These are phyloP conservation scores for Biscutella laevigata DNA, from an alignment of 441 rosid species.

Conservation along the genomic window DNA sequence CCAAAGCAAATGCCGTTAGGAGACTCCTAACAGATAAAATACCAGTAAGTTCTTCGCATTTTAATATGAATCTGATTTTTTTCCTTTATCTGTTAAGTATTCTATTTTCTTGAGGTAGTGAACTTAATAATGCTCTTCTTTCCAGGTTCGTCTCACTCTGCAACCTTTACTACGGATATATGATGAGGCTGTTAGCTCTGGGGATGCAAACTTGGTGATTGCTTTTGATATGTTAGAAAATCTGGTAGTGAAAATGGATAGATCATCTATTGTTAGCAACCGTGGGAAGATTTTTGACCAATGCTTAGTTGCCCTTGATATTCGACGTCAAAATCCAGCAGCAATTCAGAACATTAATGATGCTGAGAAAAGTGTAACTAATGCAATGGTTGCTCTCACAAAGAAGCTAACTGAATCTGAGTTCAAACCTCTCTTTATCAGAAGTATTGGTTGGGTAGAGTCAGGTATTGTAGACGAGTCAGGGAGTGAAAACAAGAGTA, in stretches of 20 bases:
- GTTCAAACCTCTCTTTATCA: slow-evolving; percentile 89
- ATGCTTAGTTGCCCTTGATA: slow-evolving; percentile 82
- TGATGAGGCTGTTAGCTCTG: slow-evolving; percentile 54
- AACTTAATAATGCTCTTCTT: slow-evolving; percentile 11
- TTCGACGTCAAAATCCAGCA: slow-evolving; percentile 60
- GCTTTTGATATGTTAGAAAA: slow-evolving; percentile 70
- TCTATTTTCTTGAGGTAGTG: background rate
- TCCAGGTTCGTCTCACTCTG: slow-evolving; percentile 83
- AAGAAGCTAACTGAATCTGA: slow-evolving; percentile 91
- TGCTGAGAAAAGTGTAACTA: slow-evolving; percentile 63
- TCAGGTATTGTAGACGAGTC: slow-evolving; percentile 44
- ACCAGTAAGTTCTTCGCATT: slow-evolving; percentile 54
- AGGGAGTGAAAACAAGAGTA: slow-evolving; percentile 29
- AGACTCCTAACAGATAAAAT: slow-evolving; percentile 63
- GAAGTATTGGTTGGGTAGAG: slow-evolving; percentile 83
- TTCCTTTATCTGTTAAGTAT: no score
- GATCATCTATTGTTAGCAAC: slow-evolving; percentile 52
- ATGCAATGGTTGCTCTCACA: slow-evolving; percentile 54
- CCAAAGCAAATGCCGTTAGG: slow-evolving; percentile 61
- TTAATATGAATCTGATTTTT: background rate
- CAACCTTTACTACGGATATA: slow-evolving; percentile 68
- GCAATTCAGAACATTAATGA: slow-evolving; percentile 50
- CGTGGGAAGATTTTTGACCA: slow-evolving; percentile 67
- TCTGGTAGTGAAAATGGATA: slow-evolving; percentile 66
- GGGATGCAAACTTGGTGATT: slow-evolving; percentile 69